A percentile compares a stretch with the other conserved stretches of the same genome.
phyloP scores from a whole-genome alignment of 768 basidiomycete species.

The Russula sp. region DNA sequence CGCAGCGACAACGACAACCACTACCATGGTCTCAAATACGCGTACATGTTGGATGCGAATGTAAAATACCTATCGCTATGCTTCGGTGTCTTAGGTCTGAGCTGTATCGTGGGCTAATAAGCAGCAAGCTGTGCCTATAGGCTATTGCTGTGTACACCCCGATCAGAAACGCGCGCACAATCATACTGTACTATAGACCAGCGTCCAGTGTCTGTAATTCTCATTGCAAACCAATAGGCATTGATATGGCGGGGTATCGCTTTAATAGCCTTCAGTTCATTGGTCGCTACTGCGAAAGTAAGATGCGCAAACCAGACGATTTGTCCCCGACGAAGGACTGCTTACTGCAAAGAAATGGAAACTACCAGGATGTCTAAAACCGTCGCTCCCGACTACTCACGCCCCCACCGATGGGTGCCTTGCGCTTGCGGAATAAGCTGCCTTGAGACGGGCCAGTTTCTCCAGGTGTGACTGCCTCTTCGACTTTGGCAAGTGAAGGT shows the following conservation, averaged over 20 bases:
- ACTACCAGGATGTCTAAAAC: background rate
- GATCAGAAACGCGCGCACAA: background rate
- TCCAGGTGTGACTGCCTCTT: background rate
- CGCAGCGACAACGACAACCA: background rate
- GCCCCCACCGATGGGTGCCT: slow-evolving; percentile 16
- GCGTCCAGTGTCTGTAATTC: background rate
- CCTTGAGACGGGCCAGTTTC: background rate
- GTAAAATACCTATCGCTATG: background rate
- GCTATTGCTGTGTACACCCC: background rate
- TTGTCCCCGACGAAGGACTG: background rate
- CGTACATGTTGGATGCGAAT: background rate
- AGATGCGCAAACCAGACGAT: background rate
- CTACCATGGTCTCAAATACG: background rate
- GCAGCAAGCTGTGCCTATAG: background rate
- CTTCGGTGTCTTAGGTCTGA: background rate
- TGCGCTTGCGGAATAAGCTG: slow-evolving; percentile 23
- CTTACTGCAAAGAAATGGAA: background rate
- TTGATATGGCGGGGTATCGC: background rate
- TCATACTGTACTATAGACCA: background rate
- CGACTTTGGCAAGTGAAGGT: slow-evolving; percentile 10
- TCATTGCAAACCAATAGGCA: background rate
- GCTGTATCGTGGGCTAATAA: background rate
- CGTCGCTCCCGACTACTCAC: slow-evolving; percentile 18
- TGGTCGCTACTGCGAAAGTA: background rate
- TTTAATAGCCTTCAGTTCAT: background rate